Percentiles rank a stretch among this genome's conserved stretches.
Conservation (phyloP, 164 flowering plant genomes). For the Cinnamomum micranthum region DNA sequence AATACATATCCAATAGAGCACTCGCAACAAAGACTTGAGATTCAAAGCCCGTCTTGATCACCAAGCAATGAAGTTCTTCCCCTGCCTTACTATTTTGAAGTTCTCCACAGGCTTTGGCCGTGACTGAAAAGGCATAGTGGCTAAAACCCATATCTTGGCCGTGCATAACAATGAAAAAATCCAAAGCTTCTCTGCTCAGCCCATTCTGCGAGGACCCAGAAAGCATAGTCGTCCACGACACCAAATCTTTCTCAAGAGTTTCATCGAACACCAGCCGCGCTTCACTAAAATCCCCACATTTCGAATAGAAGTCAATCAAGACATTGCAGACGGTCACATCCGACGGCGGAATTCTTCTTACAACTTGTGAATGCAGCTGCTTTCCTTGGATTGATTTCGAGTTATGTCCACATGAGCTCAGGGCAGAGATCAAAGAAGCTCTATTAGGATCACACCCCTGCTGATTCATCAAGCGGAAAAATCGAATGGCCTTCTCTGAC, state of each 20-base stretch:
- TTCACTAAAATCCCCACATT: constrained; percentile 14
- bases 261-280: constrained; percentile 14
- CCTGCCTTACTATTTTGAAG: constrained; percentile 8
- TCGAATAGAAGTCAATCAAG: constrained; percentile 12
- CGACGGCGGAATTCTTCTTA: constrained; percentile 9
- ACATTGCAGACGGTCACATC: constrained; percentile 19
- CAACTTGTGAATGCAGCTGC: constrained; percentile 17
- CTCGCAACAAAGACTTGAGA: constrained; percentile 16
- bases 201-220: constrained; percentile 24
- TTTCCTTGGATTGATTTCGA: constrained; percentile 9
- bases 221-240: constrained; percentile 23
- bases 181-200: constrained; percentile 9
- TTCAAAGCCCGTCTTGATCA: constrained; percentile 16
- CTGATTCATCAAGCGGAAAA: constrained; percentile 10
- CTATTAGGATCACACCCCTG: constrained; percentile 10
- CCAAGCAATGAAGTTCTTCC: constrained; percentile 15
- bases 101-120: constrained; percentile 17
- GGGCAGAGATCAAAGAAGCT: constrained; percentile 8
- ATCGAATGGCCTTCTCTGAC: neutral
- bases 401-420: constrained; percentile 7
- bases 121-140: constrained; percentile 14
- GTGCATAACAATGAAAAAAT: constrained; percentile 7
- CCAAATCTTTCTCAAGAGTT: constrained; percentile 18
- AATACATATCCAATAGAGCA: constrained; percentile 20
- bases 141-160: constrained; percentile 16